Evolutionary conservation across 139 green algal species (phyloP).

Genomic region (Coelastrella sp.): DNA sequence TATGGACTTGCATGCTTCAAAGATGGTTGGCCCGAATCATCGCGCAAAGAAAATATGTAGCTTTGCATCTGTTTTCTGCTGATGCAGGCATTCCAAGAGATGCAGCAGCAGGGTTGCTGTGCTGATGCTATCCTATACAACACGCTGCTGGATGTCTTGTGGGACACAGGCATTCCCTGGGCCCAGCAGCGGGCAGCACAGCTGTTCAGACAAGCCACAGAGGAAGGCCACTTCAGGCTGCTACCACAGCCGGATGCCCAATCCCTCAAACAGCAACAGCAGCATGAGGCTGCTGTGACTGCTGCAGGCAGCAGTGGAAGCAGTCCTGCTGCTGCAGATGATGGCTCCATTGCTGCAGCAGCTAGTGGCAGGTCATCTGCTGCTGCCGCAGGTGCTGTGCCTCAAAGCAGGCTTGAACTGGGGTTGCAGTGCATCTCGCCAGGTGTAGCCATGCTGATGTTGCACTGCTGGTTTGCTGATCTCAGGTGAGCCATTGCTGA

Average conservation of each 20-base stretch:
- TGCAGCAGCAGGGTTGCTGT: constrained; percentile 57
- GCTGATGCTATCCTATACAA: constrained; percentile 85
- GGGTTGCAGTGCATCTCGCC: constrained; percentile 78
- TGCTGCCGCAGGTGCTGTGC: neutral
- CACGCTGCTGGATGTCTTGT: constrained; percentile 82
- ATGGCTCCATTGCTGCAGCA: neutral
- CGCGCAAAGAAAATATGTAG: neutral
- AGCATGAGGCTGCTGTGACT: neutral
- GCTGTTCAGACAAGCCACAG: constrained; percentile 56
- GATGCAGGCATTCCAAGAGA: constrained; percentile 47
- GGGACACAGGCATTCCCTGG: constrained; percentile 81
- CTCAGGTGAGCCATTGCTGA: constrained; percentile 49
- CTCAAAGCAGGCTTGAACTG: constrained; percentile 59
- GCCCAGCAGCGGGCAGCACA: constrained; percentile 69
- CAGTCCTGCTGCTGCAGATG: neutral
- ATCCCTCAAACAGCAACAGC: neutral
- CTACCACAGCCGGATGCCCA: constrained; percentile 48
- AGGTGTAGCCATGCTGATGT: constrained; percentile 75
- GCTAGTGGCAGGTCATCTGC: neutral
- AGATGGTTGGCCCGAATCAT: too few relatives aligned
- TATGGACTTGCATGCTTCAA: too few relatives aligned
- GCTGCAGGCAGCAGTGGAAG: neutral
- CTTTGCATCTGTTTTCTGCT: neutral
- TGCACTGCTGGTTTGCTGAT: constrained; percentile 77
- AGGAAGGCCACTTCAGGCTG: constrained; percentile 70